Conservation (phyloP, 305 asterid genomes). For the Fraxinus velutina region DNA sequence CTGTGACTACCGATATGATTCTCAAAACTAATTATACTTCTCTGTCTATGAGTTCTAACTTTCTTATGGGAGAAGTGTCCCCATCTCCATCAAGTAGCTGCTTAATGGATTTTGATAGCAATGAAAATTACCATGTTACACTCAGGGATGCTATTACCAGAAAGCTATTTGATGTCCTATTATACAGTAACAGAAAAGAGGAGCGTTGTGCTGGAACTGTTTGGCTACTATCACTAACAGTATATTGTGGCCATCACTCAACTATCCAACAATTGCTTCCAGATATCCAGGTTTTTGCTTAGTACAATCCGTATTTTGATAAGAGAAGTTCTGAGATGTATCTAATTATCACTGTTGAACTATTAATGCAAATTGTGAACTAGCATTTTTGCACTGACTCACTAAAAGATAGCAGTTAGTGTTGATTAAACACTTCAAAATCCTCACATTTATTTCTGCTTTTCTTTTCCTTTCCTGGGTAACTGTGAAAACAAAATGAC, state of each 20-base stretch:
- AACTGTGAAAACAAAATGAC: neutral
- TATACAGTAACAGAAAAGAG: conserved; percentile 89
- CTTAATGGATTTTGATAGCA: conserved; percentile 47
- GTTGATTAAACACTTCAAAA: neutral
- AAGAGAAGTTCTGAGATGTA: neutral
- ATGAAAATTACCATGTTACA: conserved; percentile 56
- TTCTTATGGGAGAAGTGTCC: conserved; percentile 76
- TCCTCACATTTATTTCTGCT: neutral
- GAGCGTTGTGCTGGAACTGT: conserved; percentile 99
- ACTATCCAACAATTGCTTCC: conserved; percentile 89
- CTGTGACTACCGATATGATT: conserved; percentile 80
- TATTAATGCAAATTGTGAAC: neutral
- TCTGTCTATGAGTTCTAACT: conserved; percentile 82
- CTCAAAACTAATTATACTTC: conserved; percentile 88
- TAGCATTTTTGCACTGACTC: neutral
- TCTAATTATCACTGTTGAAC: neutral
- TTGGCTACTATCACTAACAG: conserved; percentile 86
- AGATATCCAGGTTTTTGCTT: conserved; percentile 81
- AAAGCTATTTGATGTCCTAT: conserved; percentile 82
- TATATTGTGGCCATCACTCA: conserved; percentile 84
- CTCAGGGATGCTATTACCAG: conserved; percentile 81
- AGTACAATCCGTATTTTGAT: neutral
- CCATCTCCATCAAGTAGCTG: conserved; percentile 44
- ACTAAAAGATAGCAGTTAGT: neutral
- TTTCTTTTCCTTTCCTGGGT: neutral